These are phyloP conservation scores for Monosporascus sp. DNA, from an alignment of 2,329 filamentous ascomycete species.

Conservation along the genomic window DNA sequence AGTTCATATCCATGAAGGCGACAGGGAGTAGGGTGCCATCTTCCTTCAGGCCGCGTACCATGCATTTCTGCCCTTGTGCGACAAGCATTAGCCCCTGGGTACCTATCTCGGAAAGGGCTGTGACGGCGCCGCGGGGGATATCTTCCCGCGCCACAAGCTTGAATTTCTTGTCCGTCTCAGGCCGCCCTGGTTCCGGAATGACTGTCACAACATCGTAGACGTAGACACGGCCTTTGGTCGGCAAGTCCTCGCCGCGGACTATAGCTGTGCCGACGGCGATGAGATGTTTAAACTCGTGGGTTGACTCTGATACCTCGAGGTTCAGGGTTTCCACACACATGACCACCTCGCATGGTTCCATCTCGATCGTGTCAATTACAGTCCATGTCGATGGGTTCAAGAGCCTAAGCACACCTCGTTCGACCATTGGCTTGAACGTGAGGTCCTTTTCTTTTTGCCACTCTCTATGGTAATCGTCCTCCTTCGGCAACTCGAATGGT, in stretches of 20 bases:
- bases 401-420: conserved; percentile 70
- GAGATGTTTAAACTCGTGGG: conserved; percentile 76
- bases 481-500: conserved; percentile 77
- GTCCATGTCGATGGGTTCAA: conserved; percentile 73
- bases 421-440: conserved; percentile 58
- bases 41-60: conserved; percentile 93
- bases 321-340: conserved; percentile 79
- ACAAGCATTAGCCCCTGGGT: conserved; percentile 84
- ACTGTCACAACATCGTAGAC: conserved; percentile 90
- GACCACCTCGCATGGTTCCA: conserved; percentile 71
- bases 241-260: conserved; percentile 83
- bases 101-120: conserved; percentile 76
- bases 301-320: conserved; percentile 86
- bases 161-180: conserved; percentile 79
- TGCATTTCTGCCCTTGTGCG: conserved; percentile 93
- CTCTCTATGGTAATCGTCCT: conserved; percentile 77
- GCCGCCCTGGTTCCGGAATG: conserved; percentile 78
- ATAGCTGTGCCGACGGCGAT: conserved; percentile 82
- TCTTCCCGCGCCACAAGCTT: conserved; percentile 87
- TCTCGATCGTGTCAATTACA: conserved; percentile 67
- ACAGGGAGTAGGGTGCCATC: conserved; percentile 89
- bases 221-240: conserved; percentile 77
- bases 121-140: conserved; percentile 85
- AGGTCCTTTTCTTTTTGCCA: conserved; percentile 70
- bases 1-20: conserved; percentile 96